phyloP scores from a whole-genome alignment of 768 basidiomycete genomes.

The Galerina sulciceps region DNA sequence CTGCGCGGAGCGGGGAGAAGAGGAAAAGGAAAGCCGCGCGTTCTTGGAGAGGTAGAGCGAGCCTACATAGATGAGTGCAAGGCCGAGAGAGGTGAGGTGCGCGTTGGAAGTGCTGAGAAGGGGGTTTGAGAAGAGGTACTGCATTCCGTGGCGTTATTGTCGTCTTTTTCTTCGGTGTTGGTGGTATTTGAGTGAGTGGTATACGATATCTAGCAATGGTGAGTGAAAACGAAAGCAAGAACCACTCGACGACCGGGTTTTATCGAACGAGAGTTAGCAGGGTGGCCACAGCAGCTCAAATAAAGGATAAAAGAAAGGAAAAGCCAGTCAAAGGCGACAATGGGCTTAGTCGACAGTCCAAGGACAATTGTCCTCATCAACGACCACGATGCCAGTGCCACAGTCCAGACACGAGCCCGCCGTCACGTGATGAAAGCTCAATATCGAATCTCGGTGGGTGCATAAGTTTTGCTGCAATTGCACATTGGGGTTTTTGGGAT shows the following conservation, averaged over 20 bases:
- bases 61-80: conserved; percentile 77
- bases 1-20: too few relatives aligned
- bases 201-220: too few relatives aligned
- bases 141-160: not conserved
- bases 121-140: conserved; percentile 20
- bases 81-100: conserved; percentile 50
- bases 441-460: too few relatives aligned
- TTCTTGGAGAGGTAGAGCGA: conserved; percentile 79
- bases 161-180: not conserved
- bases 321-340: conserved; percentile 7
- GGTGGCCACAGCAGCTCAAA: too few relatives aligned
- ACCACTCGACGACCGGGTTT: not conserved
- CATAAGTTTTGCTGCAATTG: too few relatives aligned
- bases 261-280: not conserved
- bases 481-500: too few relatives aligned
- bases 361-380: too few relatives aligned
- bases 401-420: too few relatives aligned
- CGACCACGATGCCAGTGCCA: too few relatives aligned
- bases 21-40: conserved; percentile 57
- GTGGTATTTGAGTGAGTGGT: not conserved
- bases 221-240: not conserved
- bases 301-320: not conserved
- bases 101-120: conserved; percentile 22
- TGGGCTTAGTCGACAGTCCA: conserved; percentile 2
- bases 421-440: too few relatives aligned